These are phyloP conservation scores for Lasiosphaeriaceae sp. DNA, from an alignment of 495 filamentous ascomycete species.

Conservation along the genomic window DNA sequence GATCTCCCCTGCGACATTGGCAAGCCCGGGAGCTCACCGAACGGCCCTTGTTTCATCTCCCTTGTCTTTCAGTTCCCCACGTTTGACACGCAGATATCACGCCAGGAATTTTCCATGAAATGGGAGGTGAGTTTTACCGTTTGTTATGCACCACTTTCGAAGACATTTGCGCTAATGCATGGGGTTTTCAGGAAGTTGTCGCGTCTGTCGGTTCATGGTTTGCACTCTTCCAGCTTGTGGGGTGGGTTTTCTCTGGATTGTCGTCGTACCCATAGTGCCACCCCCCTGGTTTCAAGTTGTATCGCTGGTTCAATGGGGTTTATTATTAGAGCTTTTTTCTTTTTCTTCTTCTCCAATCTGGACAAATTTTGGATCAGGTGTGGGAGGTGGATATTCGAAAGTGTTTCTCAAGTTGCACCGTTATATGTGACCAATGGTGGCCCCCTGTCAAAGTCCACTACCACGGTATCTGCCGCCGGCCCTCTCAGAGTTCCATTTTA, in stretches of 20 bases:
- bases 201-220: constrained; percentile 15
- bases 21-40: background rate
- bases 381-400: too few species aligned
- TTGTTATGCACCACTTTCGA: background rate
- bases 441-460: too few species aligned
- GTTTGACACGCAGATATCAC: constrained; percentile 12
- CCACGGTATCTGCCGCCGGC: too few species aligned
- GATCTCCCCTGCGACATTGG: constrained; percentile 9
- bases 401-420: too few species aligned
- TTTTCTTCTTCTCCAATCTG: too few species aligned
- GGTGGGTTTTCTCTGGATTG: constrained; percentile 12
- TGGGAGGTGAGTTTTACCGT: constrained; percentile 1
- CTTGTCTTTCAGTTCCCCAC: constrained; percentile 14
- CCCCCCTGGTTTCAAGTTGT: too few species aligned
- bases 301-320: too few species aligned
- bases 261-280: too few species aligned
- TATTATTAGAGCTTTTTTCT: too few species aligned
- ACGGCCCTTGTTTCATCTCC: constrained; percentile 4
- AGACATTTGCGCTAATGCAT: background rate
- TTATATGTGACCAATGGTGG: too few species aligned
- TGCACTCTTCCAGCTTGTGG: constrained; percentile 12
- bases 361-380: too few species aligned
- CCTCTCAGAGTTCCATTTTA: too few species aligned
- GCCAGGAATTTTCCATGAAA: constrained; percentile 8
- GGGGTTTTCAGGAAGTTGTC: background rate